Conservation (phyloP, 1,284 basidiomycete genomes). For the Microbotryum saponariae region DNA sequence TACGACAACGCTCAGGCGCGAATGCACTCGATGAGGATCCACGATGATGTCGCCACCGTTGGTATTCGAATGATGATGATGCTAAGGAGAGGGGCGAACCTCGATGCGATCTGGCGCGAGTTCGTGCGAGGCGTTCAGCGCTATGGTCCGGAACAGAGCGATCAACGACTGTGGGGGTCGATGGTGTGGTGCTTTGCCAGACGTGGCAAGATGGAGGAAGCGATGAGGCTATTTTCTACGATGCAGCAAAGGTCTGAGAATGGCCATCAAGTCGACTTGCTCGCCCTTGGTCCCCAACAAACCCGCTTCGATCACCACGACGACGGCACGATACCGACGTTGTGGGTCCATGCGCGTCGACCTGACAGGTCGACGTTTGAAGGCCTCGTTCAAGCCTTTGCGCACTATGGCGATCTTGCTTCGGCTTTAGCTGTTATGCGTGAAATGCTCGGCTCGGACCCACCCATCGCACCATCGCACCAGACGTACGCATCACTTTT, state of each 20-base stretch:
- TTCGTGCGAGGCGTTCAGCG: constrained; percentile 11
- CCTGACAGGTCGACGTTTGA: constrained; percentile 9
- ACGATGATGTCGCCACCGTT: constrained; percentile 1
- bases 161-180: constrained; percentile 10
- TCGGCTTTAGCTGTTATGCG: constrained; percentile 15
- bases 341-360: constrained; percentile 5
- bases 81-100: constrained; percentile 5
- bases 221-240: constrained; percentile 11
- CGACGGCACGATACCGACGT: not conserved
- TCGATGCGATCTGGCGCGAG: constrained; percentile 10
- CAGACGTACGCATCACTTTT: constrained; percentile 23
- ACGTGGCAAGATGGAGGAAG: constrained; percentile 12
- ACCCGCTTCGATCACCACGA: not conserved
- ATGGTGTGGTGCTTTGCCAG: constrained; percentile 13
- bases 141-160: not conserved
- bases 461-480: not conserved
- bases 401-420: constrained; percentile 18
- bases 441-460: constrained; percentile 4
- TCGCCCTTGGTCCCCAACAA: not conserved
- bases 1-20: constrained; percentile 18
- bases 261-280: constrained; percentile 6
- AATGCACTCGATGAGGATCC: constrained; percentile 8
- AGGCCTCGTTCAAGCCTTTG: constrained; percentile 18
- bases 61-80: constrained; percentile 8
- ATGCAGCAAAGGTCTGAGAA: constrained; percentile 4